Conservation (phyloP, 192 early-diverging fungal genomes). For the Geosiphon pyriformis region DNA sequence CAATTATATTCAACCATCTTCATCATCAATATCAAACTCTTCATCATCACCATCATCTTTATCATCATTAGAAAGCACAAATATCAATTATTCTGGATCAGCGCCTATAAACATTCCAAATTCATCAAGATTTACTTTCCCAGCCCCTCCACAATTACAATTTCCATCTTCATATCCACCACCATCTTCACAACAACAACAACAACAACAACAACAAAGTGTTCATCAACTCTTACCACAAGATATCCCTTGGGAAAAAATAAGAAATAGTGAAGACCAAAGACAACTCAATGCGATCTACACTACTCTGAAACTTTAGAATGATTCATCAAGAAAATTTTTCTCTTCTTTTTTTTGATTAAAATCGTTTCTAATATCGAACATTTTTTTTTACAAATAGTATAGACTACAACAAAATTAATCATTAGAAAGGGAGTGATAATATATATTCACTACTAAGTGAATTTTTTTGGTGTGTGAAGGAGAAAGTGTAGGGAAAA, state of each 20-base stretch:
- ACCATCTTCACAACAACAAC: constrained; percentile 1
- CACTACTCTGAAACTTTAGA: constrained; percentile 21
- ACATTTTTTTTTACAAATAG: too few relatives aligned
- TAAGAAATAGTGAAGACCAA: constrained; percentile 21
- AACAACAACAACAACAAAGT: not conserved
- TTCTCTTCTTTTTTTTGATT: too few relatives aligned
- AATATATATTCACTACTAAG: too few relatives aligned
- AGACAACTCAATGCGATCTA: constrained; percentile 19
- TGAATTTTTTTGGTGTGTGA: too few relatives aligned
- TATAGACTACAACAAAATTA: too few relatives aligned
- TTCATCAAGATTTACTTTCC: constrained; percentile 17
- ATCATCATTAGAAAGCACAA: too few relatives aligned
- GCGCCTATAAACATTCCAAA: constrained; percentile 21
- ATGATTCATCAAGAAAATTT: too few relatives aligned
- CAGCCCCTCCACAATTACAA: constrained; percentile 8
- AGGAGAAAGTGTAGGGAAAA: too few relatives aligned
- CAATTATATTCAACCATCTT: constrained; percentile 17
- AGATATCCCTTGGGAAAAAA: constrained; percentile 23
- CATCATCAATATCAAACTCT: not conserved
- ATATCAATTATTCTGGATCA: too few relatives aligned
- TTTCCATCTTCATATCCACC: constrained; percentile 21
- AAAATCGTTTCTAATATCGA: too few relatives aligned
- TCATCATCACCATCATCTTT: too few relatives aligned
- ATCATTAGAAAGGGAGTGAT: too few relatives aligned
- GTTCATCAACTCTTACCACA: constrained; percentile 14